Evolutionary conservation across 2,329 filamentous ascomycete genomes (phyloP).

Genomic region (Penicillium olsonii): DNA sequence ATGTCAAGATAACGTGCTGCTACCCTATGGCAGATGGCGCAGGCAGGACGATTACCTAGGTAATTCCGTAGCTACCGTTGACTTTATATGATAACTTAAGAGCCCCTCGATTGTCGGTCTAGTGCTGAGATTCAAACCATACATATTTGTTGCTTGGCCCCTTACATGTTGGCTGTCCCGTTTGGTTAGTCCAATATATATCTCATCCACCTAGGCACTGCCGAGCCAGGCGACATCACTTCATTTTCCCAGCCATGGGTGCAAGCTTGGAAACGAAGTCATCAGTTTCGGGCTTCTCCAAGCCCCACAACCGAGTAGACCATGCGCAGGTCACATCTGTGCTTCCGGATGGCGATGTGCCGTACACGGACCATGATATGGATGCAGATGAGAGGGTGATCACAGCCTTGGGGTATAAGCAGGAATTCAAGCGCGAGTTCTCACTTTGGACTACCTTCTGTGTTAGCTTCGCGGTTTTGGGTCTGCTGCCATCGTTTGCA

Average conservation of each 20-base stretch:
- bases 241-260: neutral
- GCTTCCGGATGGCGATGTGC: conserved; percentile 40
- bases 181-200: neutral
- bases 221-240: neutral
- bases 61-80: neutral
- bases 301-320: conserved; percentile 23
- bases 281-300: conserved; percentile 10
- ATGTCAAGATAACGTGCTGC: conserved; percentile 16
- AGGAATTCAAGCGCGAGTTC: conserved; percentile 70
- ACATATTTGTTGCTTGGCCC: neutral
- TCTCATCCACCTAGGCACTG: neutral
- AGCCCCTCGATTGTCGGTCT: neutral
- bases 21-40: neutral
- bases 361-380: conserved; percentile 37
- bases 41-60: too few relatives aligned
- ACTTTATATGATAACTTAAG: conserved; percentile 10
- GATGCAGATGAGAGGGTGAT: conserved; percentile 46
- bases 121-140: too few relatives aligned
- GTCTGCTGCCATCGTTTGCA: conserved; percentile 70
- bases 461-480: conserved; percentile 72
- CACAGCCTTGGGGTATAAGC: conserved; percentile 54
- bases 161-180: neutral
- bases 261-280: conserved; percentile 16
- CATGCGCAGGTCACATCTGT: conserved; percentile 41
- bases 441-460: conserved; percentile 73